Percentiles rank a stretch among this genome's conserved stretches.
phyloP scores from a whole-genome alignment of 345 rosid species.

The Rhizophora mangle region DNA sequence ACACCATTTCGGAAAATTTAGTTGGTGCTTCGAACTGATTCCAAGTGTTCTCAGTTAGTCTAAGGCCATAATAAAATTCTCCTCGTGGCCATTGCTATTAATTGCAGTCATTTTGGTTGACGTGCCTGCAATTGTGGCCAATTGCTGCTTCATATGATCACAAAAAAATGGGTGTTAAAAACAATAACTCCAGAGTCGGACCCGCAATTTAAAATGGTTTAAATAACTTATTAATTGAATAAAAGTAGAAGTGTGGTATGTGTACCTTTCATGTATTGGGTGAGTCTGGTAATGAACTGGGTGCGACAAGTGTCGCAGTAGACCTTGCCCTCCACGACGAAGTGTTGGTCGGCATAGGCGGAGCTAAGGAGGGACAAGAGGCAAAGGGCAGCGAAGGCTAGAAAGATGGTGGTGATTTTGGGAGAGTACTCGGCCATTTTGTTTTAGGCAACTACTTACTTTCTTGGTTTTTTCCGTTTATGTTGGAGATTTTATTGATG shows the following conservation, averaged over 20 bases:
- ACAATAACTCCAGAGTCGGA: not conserved
- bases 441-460: not conserved
- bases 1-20: not conserved
- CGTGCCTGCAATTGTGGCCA: no score
- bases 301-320: slow-evolving; percentile 68
- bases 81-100: no score
- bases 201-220: not conserved
- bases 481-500: not conserved
- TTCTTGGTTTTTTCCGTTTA: not conserved
- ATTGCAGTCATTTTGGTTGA: no score
- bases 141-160: no score
- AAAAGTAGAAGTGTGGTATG: not conserved
- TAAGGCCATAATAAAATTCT: no score
- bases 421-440: slow-evolving; percentile 40
- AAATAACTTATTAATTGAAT: not conserved
- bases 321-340: slow-evolving; percentile 50
- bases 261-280: slow-evolving; percentile 42
- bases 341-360: slow-evolving; percentile 26
- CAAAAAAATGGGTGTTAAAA: no score
- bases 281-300: slow-evolving; percentile 53
- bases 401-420: slow-evolving; percentile 23
- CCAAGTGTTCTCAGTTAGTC: not conserved
- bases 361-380: slow-evolving; percentile 37
- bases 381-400: slow-evolving; percentile 49
- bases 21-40: no score